Conservation (phyloP, 2,329 filamentous ascomycete genomes). For the Cladophialophora yegresii region DNA sequence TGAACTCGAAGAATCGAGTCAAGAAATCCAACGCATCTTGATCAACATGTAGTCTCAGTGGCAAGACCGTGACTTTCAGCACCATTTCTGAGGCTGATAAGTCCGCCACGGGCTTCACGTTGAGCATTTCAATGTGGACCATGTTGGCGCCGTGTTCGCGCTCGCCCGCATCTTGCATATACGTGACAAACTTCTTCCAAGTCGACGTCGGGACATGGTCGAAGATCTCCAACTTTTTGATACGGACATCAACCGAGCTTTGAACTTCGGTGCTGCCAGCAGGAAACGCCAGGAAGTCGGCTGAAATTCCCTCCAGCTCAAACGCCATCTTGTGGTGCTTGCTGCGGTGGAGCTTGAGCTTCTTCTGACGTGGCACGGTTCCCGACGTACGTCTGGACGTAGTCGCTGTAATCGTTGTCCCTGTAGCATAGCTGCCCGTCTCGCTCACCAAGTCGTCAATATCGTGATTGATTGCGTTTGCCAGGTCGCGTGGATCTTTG, state of each 20-base stretch:
- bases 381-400: conserved; percentile 42
- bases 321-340: conserved; percentile 94
- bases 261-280: conserved; percentile 76
- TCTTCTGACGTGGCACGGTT: conserved; percentile 52
- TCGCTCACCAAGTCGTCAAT: conserved; percentile 85
- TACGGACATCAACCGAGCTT: conserved; percentile 80
- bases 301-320: conserved; percentile 80
- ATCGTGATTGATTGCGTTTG: conserved; percentile 81
- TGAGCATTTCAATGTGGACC: conserved; percentile 85
- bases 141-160: conserved; percentile 84
- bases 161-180: conserved; percentile 82
- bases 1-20: conserved; percentile 96
- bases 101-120: conserved; percentile 80
- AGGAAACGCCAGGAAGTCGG: conserved; percentile 79
- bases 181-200: conserved; percentile 97
- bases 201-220: conserved; percentile 94
- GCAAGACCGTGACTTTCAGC: conserved; percentile 74
- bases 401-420: conserved; percentile 53
- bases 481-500: conserved; percentile 77
- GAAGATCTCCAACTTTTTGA: conserved; percentile 84
- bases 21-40: conserved; percentile 98
- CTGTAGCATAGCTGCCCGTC: conserved; percentile 83
- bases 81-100: conserved; percentile 89
- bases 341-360: conserved; percentile 76
- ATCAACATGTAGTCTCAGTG: conserved; percentile 88